phyloP scores from a whole-genome alignment of 2,329 filamentous ascomycete species.

The Paracoccidioides brasiliensis region DNA sequence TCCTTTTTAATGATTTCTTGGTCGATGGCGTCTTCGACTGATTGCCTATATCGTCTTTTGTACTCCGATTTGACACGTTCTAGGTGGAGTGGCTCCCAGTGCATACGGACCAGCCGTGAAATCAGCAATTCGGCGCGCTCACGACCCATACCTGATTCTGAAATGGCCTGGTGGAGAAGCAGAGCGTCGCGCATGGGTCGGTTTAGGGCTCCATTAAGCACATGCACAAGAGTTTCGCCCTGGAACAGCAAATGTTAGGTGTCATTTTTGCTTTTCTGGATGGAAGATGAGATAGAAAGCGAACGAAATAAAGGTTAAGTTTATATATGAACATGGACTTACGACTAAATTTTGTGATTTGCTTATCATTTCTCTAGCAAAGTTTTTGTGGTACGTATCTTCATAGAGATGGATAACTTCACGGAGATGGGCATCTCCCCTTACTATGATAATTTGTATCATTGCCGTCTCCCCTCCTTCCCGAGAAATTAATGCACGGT shows the following conservation, averaged over 20 bases:
- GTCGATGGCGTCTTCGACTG: conserved; percentile 64
- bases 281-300: conserved; percentile 1
- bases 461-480: conserved; percentile 80
- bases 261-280: background rate
- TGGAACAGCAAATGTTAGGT: conserved; percentile 26
- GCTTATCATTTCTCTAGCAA: conserved; percentile 72
- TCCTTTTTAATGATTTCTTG: conserved; percentile 54
- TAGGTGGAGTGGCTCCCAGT: conserved; percentile 83
- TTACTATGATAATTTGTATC: conserved; percentile 67
- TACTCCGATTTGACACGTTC: conserved; percentile 68
- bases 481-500: conserved; percentile 53
- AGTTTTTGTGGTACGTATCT: conserved; percentile 59
- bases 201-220: conserved; percentile 94
- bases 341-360: conserved; percentile 90
- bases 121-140: conserved; percentile 81
- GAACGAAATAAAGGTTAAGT: background rate
- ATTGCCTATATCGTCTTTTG: conserved; percentile 58
- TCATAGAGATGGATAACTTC: conserved; percentile 72
- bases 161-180: conserved; percentile 79
- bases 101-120: conserved; percentile 71
- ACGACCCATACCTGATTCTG: conserved; percentile 52
- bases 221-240: conserved; percentile 89
- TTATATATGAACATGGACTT: no score
- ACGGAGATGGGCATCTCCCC: conserved; percentile 68
- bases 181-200: conserved; percentile 85